Percentiles rank a stretch among this genome's conserved stretches.
phyloP scores from a whole-genome alignment of 1,284 basidiomycete species.

The Rhodotorula sp. region DNA sequence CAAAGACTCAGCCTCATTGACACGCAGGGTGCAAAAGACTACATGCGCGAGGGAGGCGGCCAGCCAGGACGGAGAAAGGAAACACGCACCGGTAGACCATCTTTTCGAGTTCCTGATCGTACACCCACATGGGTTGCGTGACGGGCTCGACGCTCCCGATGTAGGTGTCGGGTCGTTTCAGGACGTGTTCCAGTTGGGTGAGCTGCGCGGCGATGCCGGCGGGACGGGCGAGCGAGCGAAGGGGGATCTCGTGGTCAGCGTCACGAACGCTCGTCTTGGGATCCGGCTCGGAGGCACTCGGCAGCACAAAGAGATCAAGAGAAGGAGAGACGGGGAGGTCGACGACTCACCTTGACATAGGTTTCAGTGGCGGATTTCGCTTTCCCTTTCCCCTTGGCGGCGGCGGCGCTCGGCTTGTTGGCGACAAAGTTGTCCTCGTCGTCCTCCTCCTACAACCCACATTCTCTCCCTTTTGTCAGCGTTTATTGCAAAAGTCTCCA shows the following conservation, averaged over 20 bases:
- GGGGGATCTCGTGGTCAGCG: slow-evolving; percentile 39
- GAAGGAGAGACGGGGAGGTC: background rate
- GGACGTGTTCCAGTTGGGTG: slow-evolving; percentile 92
- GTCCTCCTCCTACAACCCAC: background rate
- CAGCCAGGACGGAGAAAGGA: background rate
- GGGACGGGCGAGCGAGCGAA: background rate
- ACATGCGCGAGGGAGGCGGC: background rate
- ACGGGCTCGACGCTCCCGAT: slow-evolving; percentile 90
- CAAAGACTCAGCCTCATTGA: no score
- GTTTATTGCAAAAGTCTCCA: no score
- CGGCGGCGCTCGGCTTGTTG: background rate
- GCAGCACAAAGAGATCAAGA: background rate
- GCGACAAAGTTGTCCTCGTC: background rate
- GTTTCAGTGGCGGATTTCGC: slow-evolving; percentile 43
- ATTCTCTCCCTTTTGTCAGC: background rate
- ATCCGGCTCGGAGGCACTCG: slow-evolving; percentile 37
- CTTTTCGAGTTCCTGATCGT: slow-evolving; percentile 70
- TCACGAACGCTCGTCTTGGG: slow-evolving; percentile 29
- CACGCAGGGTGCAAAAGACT: background rate
- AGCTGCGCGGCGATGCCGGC: slow-evolving; percentile 57
- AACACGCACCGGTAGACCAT: slow-evolving; percentile 64
- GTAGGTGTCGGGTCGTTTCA: slow-evolving; percentile 96
- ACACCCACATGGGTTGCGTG: slow-evolving; percentile 86
- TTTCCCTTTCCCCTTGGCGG: slow-evolving; percentile 37
- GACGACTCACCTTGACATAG: slow-evolving; percentile 41